Base-by-base conservation (phyloP, 257 asterid species). In the Solanum bulbocastanum region DNA sequence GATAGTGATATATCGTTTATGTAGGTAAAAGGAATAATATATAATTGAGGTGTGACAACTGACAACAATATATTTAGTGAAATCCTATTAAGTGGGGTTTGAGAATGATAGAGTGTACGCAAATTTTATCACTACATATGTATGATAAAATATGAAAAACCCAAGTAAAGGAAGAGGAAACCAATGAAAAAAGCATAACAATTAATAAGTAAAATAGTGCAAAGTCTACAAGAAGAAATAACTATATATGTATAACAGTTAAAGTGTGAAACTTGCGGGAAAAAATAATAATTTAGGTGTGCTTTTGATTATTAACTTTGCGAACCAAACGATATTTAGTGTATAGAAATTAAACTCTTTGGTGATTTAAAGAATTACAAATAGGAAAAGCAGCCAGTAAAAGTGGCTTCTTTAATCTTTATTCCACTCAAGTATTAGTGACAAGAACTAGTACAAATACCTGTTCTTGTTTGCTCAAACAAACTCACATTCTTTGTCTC, bases 371-470 rank as follows among this genome's bases (percentile, higher is more conserved):
- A 79, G 56, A 30, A 79, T 16, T 79, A 46, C 11, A 56, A 60
- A 73, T 87, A 79, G 88, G 22, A 86, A 86, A 83, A 86, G 87
- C 83, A 36, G 39, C 83, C 72, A 85, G 46, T 86, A 72, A 60
- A 86, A 83, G 83, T 86, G 90, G 52, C 88, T 83, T 76, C 37
- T 83, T 42, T 84, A 89, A 87, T 66, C 87, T 89, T 90, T 89
- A 72, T 62, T 79, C 89, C 89, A 87, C 56, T 52, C 81, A 84
- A 84, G 16, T 37, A 73, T 74, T 11, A 89, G 87, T 88, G 84
- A 60, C 86, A 83, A 74, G 40, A 88, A 76, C 87, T 90, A 87
- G 89, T 93, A 93, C 87, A 91, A 87, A 91, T 89, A 92, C 87
- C 44, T 87, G 90, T n/a, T 49, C 82, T 88, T 90, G 91, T 89